phyloP scores from a whole-genome alignment of 139 green algal species.

The Nannochloris sp. region DNA sequence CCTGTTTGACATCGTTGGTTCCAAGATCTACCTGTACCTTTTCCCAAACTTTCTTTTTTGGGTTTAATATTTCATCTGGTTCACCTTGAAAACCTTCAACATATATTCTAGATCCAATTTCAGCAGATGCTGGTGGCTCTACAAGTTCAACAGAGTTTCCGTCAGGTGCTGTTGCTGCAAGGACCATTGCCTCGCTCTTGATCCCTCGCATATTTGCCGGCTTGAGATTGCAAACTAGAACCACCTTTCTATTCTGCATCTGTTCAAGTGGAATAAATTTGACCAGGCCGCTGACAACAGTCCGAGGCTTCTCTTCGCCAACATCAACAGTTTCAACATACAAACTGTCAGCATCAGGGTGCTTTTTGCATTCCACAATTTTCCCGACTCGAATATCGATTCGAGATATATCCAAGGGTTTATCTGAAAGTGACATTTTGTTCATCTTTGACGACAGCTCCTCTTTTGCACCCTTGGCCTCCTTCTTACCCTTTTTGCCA shows the following conservation, averaged over 20 bases:
- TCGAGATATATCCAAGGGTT: constrained; percentile 39
- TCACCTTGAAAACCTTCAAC: constrained; percentile 58
- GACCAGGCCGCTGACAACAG: constrained; percentile 81
- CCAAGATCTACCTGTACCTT: constrained; percentile 52
- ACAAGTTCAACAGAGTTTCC: constrained; percentile 71
- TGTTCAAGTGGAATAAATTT: constrained; percentile 76
- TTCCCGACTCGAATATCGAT: constrained; percentile 73
- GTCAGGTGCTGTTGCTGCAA: constrained; percentile 63
- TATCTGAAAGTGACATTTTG: constrained; percentile 4
- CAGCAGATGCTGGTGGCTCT: constrained; percentile 57
- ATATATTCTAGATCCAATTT: constrained; percentile 60
- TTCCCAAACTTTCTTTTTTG: constrained; percentile 82
- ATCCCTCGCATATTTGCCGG: constrained; percentile 84
- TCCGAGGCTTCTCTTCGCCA: constrained; percentile 47
- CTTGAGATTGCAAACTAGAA: constrained; percentile 90
- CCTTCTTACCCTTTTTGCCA: constrained; percentile 25
- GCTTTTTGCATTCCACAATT: constrained; percentile 50
- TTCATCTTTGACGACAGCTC: background rate
- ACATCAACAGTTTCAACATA: constrained; percentile 88
- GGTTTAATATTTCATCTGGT: constrained; percentile 78
- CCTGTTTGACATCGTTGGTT: constrained; percentile 43
- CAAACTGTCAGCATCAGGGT: constrained; percentile 62
- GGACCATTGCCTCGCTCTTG: constrained; percentile 82
- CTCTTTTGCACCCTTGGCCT: constrained; percentile 32
- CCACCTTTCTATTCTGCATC: constrained; percentile 60